These are phyloP conservation scores for Xylariomycetidae sp. DNA, from an alignment of 2,329 filamentous ascomycete genomes.

Conservation along the genomic window DNA sequence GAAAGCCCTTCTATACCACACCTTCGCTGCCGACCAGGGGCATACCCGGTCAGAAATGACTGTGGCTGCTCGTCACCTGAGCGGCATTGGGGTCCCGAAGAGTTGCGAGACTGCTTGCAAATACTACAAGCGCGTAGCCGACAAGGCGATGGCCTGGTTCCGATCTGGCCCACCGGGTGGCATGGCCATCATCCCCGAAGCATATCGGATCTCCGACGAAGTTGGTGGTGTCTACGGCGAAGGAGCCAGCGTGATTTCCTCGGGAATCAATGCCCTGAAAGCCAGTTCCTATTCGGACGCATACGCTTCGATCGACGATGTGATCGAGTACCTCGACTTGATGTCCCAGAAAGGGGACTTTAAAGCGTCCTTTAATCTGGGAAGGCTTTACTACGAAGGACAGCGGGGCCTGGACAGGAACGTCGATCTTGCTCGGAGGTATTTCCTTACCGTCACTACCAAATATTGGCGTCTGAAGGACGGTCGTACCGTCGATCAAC, in stretches of 20 bases:
- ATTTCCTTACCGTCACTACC: slow-evolving; percentile 73
- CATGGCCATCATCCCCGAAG: slow-evolving; percentile 67
- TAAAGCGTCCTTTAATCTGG: slow-evolving; percentile 79
- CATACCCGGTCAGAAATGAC: slow-evolving; percentile 90
- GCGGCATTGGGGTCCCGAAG: slow-evolving; percentile 77
- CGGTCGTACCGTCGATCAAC: slow-evolving; percentile 65
- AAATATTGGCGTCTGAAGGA: slow-evolving; percentile 73
- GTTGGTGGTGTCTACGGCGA: slow-evolving; percentile 90
- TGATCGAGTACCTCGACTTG: slow-evolving; percentile 88
- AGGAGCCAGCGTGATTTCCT: slow-evolving; percentile 84
- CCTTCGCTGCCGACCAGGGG: slow-evolving; percentile 79
- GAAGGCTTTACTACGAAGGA: slow-evolving; percentile 83
- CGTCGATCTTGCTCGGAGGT: slow-evolving; percentile 65
- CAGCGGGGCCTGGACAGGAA: slow-evolving; percentile 69
- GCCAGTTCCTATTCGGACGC: slow-evolving; percentile 69
- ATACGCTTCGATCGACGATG: slow-evolving; percentile 83
- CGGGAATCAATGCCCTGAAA: slow-evolving; percentile 74
- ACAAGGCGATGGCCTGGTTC: slow-evolving; percentile 86
- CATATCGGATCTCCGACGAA: slow-evolving; percentile 84
- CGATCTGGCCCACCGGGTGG: slow-evolving; percentile 88
- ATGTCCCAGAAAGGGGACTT: slow-evolving; percentile 86
- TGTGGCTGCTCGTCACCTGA: slow-evolving; percentile 76
- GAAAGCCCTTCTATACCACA: slow-evolving; percentile 88
- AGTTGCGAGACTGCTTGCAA: slow-evolving; percentile 79
- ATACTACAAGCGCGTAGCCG: slow-evolving; percentile 89